Evolutionary conservation across 2,329 filamentous ascomycete species (phyloP), one percentile per base, ranked within the genome.

Genomic region (Aspergillus ruber): DNA sequence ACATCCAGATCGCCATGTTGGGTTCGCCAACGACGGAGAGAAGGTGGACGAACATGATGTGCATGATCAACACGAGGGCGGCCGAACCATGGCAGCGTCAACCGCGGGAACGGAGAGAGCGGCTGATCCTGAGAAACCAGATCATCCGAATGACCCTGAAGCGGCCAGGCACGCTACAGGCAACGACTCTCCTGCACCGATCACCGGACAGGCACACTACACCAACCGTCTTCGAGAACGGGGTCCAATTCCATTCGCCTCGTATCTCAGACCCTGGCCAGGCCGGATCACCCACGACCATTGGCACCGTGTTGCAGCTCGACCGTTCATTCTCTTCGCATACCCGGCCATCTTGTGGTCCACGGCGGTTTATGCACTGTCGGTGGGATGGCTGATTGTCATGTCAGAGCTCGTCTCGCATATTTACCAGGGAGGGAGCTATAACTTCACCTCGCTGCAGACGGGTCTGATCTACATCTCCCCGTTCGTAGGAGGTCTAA

Each of bases 301-400:
- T 8, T 97, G 90, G 90, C 67, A 85, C 63, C 85, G 83, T 50
- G 88, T 88, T 15, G 84, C 86, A 47, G 39, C 85, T 4, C 80
- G 91, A 1, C 93, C 91, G 0, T 88, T 97, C 51, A 82, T 96
- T 42, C 78, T 97, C 1, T 95, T 85, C 58, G 81, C 85, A 1
- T 96, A 97, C 61, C 93, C 93, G 0, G 81, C 87, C 0, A 86
- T 97, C 1, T 78, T 96, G 7, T 97, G 90, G 91, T 91, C 88
- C 5, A 75, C 89, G 0, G 75, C 86, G 0, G 82, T 95, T 3
- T 97, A 97, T 64, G 76, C 90, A 0, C 84, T 93, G 57, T 93
- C 90, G 0, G 81, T 97, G 6, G 91, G 91, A 33, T 97, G 91
- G 93, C 78, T 97, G 23, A 96, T 97, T 55, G 90, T 97, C 39